Evolutionary conservation across 495 filamentous ascomycete genomes (phyloP).

Genomic region (Hypomontagnella submonticulosa): DNA sequence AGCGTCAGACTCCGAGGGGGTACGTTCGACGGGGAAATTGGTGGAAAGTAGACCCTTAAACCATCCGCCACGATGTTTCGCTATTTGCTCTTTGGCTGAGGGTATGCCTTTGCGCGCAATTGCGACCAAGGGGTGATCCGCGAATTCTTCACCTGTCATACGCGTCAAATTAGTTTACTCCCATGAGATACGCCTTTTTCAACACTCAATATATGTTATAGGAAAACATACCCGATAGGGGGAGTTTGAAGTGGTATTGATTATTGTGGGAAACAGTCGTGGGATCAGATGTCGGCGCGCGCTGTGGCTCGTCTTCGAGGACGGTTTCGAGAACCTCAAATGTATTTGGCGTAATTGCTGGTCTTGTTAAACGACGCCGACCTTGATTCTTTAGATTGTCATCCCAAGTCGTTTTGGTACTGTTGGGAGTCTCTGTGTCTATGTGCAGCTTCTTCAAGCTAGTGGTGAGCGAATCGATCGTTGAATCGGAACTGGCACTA

Average conservation of each 20-base stretch:
- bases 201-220: background rate
- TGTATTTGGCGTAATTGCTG: conserved; percentile 42
- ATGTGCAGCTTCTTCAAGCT: conserved; percentile 50
- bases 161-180: conserved; percentile 11
- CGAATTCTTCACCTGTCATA: conserved; percentile 33
- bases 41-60: conserved; percentile 60
- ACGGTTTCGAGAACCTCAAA: conserved; percentile 46
- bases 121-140: conserved; percentile 46
- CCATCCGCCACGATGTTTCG: conserved; percentile 63
- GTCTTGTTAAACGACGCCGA: conserved; percentile 39
- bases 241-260: conserved; percentile 29
- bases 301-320: conserved; percentile 37
- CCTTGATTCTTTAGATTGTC: conserved; percentile 33
- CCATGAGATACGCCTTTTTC: background rate
- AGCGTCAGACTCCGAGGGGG: conserved; percentile 21
- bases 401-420: conserved; percentile 8
- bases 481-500: conserved; percentile 18
- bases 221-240: conserved; percentile 40
- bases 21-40: conserved; percentile 32
- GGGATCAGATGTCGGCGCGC: conserved; percentile 16
- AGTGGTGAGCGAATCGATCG: conserved; percentile 46
- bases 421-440: conserved; percentile 12
- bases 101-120: conserved; percentile 49
- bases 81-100: conserved; percentile 53
- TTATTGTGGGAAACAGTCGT: conserved; percentile 20